These are phyloP conservation scores for Metschnikowia colocasiae DNA, from an alignment of 805 yeast species.

Conservation along the genomic window DNA sequence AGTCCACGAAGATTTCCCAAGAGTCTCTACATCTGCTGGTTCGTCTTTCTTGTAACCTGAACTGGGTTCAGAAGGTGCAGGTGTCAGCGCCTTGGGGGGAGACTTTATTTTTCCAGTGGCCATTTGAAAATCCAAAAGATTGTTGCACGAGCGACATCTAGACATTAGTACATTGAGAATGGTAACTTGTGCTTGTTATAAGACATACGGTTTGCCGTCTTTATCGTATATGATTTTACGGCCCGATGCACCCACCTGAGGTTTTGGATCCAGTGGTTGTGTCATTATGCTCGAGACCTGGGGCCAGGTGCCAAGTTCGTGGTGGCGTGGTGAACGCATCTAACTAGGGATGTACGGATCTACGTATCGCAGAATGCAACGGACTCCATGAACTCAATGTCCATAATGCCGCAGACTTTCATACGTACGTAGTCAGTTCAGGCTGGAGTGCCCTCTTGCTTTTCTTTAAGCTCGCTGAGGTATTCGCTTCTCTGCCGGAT, in stretches of 20 bases:
- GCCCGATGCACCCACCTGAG: slow-evolving; percentile 57
- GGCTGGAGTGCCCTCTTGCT: background rate
- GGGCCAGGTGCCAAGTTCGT: background rate
- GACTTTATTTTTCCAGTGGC: slow-evolving; percentile 34
- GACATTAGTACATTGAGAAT: slow-evolving; percentile 7
- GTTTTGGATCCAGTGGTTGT: slow-evolving; percentile 18
- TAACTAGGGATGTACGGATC: background rate
- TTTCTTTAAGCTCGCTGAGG: slow-evolving; percentile 8
- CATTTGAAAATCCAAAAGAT: slow-evolving; percentile 72
- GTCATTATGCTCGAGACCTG: background rate
- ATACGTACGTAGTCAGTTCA: no score
- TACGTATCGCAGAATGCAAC: background rate
- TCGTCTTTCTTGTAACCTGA: slow-evolving; percentile 44
- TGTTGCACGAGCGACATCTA: slow-evolving; percentile 85
- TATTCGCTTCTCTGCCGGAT: slow-evolving; percentile 19
- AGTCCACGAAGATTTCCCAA: slow-evolving; percentile 92
- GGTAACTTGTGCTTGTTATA: background rate
- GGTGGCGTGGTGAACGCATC: background rate
- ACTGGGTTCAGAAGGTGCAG: slow-evolving; percentile 2
- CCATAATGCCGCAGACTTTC: no score
- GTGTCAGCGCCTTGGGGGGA: slow-evolving; percentile 6
- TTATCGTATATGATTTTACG: slow-evolving; percentile 72
- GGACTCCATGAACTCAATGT: no score
- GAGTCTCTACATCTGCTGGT: slow-evolving; percentile 80
- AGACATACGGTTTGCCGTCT: slow-evolving; percentile 88